Evolutionary conservation across 1,284 basidiomycete species (phyloP), one percentile per base, ranked within the genome.

Genomic region (Jaminaea rosea): DNA sequence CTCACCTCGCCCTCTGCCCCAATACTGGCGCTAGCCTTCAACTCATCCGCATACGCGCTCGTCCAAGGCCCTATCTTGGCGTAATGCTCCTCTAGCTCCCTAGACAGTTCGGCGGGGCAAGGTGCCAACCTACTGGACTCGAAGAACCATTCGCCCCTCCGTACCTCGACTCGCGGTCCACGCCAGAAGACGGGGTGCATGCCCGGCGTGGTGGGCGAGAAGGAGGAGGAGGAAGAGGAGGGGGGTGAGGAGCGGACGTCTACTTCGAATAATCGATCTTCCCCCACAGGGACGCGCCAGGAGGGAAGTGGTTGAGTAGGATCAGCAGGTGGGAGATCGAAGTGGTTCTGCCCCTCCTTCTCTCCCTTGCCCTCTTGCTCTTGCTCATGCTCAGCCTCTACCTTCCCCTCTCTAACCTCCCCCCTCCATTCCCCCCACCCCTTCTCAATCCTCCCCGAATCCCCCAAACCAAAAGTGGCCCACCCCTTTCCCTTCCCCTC

Each of bases 121-220:
- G 76, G 75, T 53, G 75, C 58, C 4, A 77, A 76, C 53, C 78
- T 77, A 56, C 21, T 61, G 1, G 58, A 53, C 41, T 79, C 78
- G 51, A 75, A 75, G 67, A 80, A 80, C 80, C 80, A 81, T 10
- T 75, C 76, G 4, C 77, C 79, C 15, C 79, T 65, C 7, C 76
- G 65, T 13, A 81, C 79, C 1, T 76, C 75, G 17, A 80, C 76
- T 26, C 76, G 67, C 0, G 76, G 71, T 0, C 77, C 78, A 24
- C 74, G 75, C 80, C 80, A 81, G 63, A 79, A 80, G 23, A 80
- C 79, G 0, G 80, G 79, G 47, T 75, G 74, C 8, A 80, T 67
- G 49, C 78, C 71, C 10, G 69, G 52, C 2, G 63, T 69, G 3
- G 58, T 54, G 41, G 55, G 56, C 34, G 52, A 26, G n/a, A n/a